A percentile compares a stretch with the other conserved stretches of the same genome.
phyloP scores from a whole-genome alignment of 371 early-diverging fungal species.

The Blakeslea trispora region DNA sequence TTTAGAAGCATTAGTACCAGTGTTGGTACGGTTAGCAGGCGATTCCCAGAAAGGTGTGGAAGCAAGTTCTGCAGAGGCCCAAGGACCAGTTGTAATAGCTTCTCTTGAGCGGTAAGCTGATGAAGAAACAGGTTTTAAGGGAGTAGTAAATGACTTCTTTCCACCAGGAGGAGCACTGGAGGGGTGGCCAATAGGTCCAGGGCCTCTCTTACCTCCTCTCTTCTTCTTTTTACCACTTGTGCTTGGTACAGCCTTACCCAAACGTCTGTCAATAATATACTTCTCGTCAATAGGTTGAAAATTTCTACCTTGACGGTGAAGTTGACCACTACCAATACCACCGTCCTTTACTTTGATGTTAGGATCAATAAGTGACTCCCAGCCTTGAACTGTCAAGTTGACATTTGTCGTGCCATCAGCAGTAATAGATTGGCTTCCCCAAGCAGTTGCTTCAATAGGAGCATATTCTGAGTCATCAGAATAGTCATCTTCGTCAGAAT shows the following conservation, averaged over 20 bases:
- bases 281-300: constrained; percentile 51
- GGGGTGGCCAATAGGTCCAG: constrained; percentile 2
- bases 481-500: constrained; percentile 1
- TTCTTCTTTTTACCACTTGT: constrained; percentile 26
- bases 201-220: constrained; percentile 4
- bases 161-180: constrained; percentile 8
- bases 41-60: constrained; percentile 45
- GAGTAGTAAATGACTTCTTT: neutral
- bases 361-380: constrained; percentile 47
- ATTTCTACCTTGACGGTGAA: constrained; percentile 49
- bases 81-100: constrained; percentile 18
- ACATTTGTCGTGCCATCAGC: constrained; percentile 27
- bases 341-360: constrained; percentile 35
- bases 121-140: constrained; percentile 16
- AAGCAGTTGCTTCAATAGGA: constrained; percentile 2
- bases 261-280: constrained; percentile 40
- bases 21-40: constrained; percentile 15
- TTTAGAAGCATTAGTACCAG: constrained; percentile 1
- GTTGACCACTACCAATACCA: constrained; percentile 47
- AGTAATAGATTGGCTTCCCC: neutral
- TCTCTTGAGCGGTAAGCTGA: constrained; percentile 8
- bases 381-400: constrained; percentile 32
- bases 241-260: constrained; percentile 34
- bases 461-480: constrained; percentile 1
- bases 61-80: constrained; percentile 30